Evolutionary conservation across 192 early-diverging fungal species (phyloP), one percentile per base, ranked within the genome.

Genomic region (Anaeromyces robustus): DNA sequence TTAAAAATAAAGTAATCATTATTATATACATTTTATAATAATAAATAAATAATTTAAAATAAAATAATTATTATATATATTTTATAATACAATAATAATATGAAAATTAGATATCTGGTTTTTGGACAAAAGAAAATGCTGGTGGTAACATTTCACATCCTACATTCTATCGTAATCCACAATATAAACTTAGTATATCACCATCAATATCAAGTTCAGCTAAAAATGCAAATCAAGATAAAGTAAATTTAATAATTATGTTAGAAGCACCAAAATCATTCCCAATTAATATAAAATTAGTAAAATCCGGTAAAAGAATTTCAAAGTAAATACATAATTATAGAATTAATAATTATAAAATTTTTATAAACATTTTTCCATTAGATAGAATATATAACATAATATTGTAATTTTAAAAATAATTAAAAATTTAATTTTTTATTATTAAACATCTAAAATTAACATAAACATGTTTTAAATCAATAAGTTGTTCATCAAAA

Each of bases 111-210:
- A 85, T 93, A 29, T 79, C 83, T 39, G 90, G 90, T 12, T 83
- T 86, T 84, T 96, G 95, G 95, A 92, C 90, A 30, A 86, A 87
- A 52, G 89, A 88, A 13, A 92, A 92, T 14, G 92, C 92, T 30
- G 95, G 95, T 78, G 95, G 95, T 14, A 93, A 92, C 78, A 85
- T 91, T 77, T 88, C 87, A 32, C 87, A 91, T 78, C 86, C 92
- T 18, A 89, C 89, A 6, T 95, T 91, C 82, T 80, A 92, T 78
- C 89, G 91, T 82, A 96, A 96, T 81, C 95, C 95, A 30, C 92
- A 94, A 83, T 96, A 92, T 85, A 85, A 86, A 41, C 78, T 96
- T 11, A 87, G 88, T 3, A 87, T 94, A 16, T 11, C 37, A 12
- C 34, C 52, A n/a, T 22, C 26, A 68, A 22, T 68, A 26, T 18